Base-by-base conservation (phyloP, 2,329 filamentous ascomycete genomes). In the Trichoderma koningii region DNA sequence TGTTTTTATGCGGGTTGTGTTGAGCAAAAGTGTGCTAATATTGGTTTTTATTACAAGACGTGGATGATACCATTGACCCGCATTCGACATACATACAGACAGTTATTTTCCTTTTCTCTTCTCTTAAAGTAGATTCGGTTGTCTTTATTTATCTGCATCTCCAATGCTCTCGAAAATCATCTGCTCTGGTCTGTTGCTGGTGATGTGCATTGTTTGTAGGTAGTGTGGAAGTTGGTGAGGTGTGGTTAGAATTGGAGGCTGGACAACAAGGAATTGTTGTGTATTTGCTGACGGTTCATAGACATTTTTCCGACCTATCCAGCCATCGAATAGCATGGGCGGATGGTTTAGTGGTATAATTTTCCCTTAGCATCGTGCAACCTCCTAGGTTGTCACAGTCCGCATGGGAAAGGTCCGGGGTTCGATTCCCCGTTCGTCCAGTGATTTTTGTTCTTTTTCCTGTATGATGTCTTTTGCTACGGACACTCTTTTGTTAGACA, bases 31-130 rank as follows among this genome's bases (percentile, higher is more conserved):
- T 71, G 71, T 69, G 65, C 62, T 56, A 64, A 64, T 63, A 50
- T 64, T 68, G 71, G 67, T 71, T 73, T 74, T 71, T 66, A 68
- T 71, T 68, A 68, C 70, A 70, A 73, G 68, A 75, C 71, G 77
- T 75, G 76, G 76, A 78, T 76, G 77, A 78, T 78, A 78, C 77
- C 77, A 78, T 74, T 74, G 73, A 76, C 74, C 34, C 55, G 74
- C 76, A 76, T 75, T 70, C 65, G 75, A 61, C 64, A 66, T 63
- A 66, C 64, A 66, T 63, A 63, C 64, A 53, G 57, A 52, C 57
- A 61, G 57, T 52, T 61, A 50, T 51, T 60, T 55, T 61, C 30
- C 30, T 60, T 63, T 55, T 53, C 38, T 51, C 38, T 51, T 50
- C 50, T 59, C 53, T 41, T 41, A n/a, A 57, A 55, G 48, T 66